Conservation (phyloP, 2,329 filamentous ascomycete species). For the Penicillium expansum region DNA sequence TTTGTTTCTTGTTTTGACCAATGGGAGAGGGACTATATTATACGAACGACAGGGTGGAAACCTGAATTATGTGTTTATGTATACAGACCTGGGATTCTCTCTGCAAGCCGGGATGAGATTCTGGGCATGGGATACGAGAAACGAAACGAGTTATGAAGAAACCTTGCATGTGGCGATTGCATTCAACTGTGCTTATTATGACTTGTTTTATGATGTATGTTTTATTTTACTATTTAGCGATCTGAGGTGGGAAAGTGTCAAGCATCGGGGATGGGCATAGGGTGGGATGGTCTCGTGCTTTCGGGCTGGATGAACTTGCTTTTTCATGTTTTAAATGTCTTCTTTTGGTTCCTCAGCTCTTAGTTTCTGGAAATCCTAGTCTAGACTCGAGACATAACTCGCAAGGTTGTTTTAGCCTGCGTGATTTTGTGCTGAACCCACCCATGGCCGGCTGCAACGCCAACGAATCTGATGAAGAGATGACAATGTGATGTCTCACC, state of each 20-base stretch:
- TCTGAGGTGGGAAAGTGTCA: background rate
- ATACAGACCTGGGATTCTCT: conserved; percentile 6
- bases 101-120: background rate
- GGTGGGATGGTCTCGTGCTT: background rate
- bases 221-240: background rate
- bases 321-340: background rate
- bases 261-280: background rate
- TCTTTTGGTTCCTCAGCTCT: background rate
- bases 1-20: conserved; percentile 17
- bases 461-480: conserved; percentile 8
- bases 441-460: background rate
- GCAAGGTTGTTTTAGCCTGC: background rate
- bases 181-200: conserved; percentile 4
- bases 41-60: conserved; percentile 9
- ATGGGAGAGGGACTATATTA: conserved; percentile 13
- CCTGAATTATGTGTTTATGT: conserved; percentile 8
- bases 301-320: background rate
- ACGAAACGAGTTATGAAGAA: conserved; percentile 13
- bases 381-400: background rate
- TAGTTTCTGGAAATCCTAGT: background rate
- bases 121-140: conserved; percentile 12
- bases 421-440: background rate
- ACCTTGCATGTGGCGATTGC: conserved; percentile 5
- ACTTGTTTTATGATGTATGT: background rate
- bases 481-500: conserved; percentile 3